Conservation (phyloP, 805 yeast species). For the Candida taoyuanica region DNA sequence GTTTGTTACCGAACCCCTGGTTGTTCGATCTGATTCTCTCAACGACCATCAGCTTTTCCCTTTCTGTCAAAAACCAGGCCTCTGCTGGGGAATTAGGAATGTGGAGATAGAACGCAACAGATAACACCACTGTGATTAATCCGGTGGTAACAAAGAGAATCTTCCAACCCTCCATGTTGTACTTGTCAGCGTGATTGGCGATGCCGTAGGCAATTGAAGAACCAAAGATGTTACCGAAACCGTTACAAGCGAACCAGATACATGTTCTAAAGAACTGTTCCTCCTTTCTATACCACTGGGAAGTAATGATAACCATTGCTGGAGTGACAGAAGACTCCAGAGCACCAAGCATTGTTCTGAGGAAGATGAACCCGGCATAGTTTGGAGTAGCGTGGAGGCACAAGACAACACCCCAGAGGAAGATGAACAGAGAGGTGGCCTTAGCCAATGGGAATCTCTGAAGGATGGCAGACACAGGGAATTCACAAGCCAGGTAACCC, state of each 20-base stretch:
- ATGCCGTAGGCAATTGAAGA: conserved; percentile 40
- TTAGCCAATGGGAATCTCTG: background rate
- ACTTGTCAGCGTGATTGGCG: conserved; percentile 32
- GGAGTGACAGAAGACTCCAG: background rate
- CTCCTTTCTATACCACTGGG: background rate
- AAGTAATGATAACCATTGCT: background rate
- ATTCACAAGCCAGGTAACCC: background rate
- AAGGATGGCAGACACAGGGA: background rate
- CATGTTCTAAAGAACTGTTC: background rate
- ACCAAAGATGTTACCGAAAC: background rate
- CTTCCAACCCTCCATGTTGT: conserved; percentile 52
- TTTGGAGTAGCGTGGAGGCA: background rate
- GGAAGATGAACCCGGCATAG: conserved; percentile 35
- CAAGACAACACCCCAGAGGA: background rate
- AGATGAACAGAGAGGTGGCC: background rate
- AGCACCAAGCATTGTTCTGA: conserved; percentile 34
- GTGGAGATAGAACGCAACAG: conserved; percentile 41
- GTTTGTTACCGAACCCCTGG: conserved; percentile 53
- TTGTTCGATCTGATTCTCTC: conserved; percentile 49
- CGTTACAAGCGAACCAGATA: background rate
- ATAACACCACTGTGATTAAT: conserved; percentile 47
- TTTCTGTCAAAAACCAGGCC: conserved; percentile 43
- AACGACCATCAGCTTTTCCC: conserved; percentile 43
- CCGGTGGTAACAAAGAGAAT: conserved; percentile 57
- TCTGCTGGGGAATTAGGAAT: conserved; percentile 53